A percentile compares a stretch with the other conserved stretches of the same genome.
Evolutionary conservation across 1,139 yeast species (phyloP).

Genomic region (Zygoascus meyerae): DNA sequence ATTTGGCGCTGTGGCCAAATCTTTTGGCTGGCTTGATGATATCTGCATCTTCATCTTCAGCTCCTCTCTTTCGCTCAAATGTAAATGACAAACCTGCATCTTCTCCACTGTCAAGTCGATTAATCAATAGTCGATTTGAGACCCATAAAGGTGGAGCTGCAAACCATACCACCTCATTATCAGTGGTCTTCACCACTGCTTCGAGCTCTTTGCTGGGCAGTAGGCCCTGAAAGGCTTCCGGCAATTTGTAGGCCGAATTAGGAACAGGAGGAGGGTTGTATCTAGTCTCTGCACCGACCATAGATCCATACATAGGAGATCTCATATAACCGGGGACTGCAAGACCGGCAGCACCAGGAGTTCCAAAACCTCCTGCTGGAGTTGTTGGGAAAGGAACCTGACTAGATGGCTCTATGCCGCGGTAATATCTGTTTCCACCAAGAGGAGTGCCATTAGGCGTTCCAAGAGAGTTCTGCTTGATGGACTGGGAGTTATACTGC

Average conservation of each 20-base stretch:
- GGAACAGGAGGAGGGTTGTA: slow-evolving; percentile 25
- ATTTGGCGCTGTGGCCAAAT: slow-evolving; percentile 65
- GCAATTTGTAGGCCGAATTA: slow-evolving; percentile 27
- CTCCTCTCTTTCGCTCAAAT: slow-evolving; percentile 10
- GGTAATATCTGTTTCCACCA: background rate
- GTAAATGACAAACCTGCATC: slow-evolving; percentile 9
- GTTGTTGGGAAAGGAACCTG: background rate
- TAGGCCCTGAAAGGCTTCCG: slow-evolving; percentile 22
- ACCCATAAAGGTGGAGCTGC: slow-evolving; percentile 69
- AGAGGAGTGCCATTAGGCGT: slow-evolving; percentile 5
- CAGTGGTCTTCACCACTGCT: slow-evolving; percentile 24
- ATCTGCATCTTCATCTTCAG: slow-evolving; percentile 14
- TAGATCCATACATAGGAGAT: slow-evolving; percentile 12
- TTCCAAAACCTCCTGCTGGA: background rate
- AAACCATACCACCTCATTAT: slow-evolving; percentile 60
- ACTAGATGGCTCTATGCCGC: slow-evolving; percentile 4
- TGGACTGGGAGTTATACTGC: background rate
- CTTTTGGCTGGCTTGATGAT: slow-evolving; percentile 13
- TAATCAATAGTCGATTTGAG: slow-evolving; percentile 41
- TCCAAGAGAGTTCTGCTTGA: background rate
- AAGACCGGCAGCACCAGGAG: slow-evolving; percentile 6
- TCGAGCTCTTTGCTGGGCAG: slow-evolving; percentile 23
- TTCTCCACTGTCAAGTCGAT: slow-evolving; percentile 27
- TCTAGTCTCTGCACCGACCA: slow-evolving; percentile 16
- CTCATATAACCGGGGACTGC: slow-evolving; percentile 11